A percentile compares a stretch with the other conserved stretches of the same genome.
These are phyloP conservation scores for Pluteus cervinus DNA, from an alignment of 768 basidiomycete species.

Conservation along the genomic window DNA sequence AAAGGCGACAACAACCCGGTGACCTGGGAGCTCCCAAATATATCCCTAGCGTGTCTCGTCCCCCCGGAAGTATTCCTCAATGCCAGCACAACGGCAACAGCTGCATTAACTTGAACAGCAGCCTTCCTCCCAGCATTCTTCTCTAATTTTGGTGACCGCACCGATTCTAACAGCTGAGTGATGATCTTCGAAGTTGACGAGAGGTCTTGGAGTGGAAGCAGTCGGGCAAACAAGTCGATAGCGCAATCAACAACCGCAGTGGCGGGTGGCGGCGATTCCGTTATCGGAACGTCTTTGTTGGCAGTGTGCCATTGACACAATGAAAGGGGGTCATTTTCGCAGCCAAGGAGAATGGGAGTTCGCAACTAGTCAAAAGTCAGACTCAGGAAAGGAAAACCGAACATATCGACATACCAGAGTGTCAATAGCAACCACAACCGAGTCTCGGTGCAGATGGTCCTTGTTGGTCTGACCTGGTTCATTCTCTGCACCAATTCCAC, in stretches of 20 bases:
- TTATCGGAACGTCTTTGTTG: constrained; percentile 36
- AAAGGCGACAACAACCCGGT: constrained; percentile 59
- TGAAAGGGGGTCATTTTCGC: constrained; percentile 80
- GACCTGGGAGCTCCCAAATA: constrained; percentile 60
- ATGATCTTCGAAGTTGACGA: constrained; percentile 48
- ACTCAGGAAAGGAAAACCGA: background rate
- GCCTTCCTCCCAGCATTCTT: constrained; percentile 82
- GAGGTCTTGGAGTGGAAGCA: constrained; percentile 76
- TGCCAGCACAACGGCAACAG: constrained; percentile 66
- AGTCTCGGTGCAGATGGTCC: constrained; percentile 67
- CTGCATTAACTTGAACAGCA: constrained; percentile 77
- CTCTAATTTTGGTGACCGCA: constrained; percentile 74
- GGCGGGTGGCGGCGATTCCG: constrained; percentile 67
- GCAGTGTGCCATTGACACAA: constrained; percentile 49
- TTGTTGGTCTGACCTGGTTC: constrained; percentile 25
- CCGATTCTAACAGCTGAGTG: constrained; percentile 54
- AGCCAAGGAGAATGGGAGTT: constrained; percentile 74
- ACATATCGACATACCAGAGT: constrained; percentile 47
- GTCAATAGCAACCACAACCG: constrained; percentile 76
- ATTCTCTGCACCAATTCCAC: constrained; percentile 26
- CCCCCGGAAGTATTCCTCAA: constrained; percentile 50
- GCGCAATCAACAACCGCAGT: constrained; percentile 86
- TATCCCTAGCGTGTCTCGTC: constrained; percentile 54
- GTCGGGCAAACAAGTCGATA: constrained; percentile 76
- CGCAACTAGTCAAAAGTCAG: constrained; percentile 42